Evolutionary conservation across 345 rosid genomes (phyloP).

Genomic region (Populus deltoides): DNA sequence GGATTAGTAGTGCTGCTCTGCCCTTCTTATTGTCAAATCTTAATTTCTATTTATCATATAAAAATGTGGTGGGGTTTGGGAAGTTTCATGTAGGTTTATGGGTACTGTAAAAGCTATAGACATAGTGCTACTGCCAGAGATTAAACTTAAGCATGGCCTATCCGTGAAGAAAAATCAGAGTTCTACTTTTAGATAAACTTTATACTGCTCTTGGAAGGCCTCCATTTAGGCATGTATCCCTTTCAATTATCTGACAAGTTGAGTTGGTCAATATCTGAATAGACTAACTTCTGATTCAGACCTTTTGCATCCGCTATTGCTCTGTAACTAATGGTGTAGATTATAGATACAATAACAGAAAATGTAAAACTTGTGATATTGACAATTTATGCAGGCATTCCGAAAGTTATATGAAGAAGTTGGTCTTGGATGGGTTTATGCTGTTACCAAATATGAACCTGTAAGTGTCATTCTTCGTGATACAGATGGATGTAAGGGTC

Average conservation of each 20-base stretch:
- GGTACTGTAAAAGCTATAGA: too few relatives aligned
- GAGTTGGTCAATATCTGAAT: neutral
- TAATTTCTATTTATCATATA: too few relatives aligned
- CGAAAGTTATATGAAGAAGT: constrained; percentile 73
- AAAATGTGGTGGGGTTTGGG: too few relatives aligned
- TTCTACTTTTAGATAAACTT: too few relatives aligned
- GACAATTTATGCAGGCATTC: constrained; percentile 65
- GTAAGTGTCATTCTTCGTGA: constrained; percentile 36
- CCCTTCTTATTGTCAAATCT: neutral
- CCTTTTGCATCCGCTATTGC: neutral
- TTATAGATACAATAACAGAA: neutral
- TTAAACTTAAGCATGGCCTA: too few relatives aligned
- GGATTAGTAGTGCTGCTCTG: neutral
- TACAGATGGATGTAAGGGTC: neutral
- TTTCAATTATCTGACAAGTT: neutral
- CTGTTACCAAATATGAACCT: constrained; percentile 79
- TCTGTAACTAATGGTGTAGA: neutral
- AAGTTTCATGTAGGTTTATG: too few relatives aligned
- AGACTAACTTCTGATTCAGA: neutral
- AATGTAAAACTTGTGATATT: neutral
- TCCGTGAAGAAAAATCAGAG: too few relatives aligned
- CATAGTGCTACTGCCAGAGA: too few relatives aligned
- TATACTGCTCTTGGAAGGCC: too few relatives aligned
- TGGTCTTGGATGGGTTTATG: constrained; percentile 91
- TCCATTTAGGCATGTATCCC: neutral